A percentile compares a stretch with the other conserved stretches of the same genome.
These are phyloP conservation scores for Penicillium robsamsonii DNA, from an alignment of 495 filamentous ascomycete species.

Conservation along the genomic window DNA sequence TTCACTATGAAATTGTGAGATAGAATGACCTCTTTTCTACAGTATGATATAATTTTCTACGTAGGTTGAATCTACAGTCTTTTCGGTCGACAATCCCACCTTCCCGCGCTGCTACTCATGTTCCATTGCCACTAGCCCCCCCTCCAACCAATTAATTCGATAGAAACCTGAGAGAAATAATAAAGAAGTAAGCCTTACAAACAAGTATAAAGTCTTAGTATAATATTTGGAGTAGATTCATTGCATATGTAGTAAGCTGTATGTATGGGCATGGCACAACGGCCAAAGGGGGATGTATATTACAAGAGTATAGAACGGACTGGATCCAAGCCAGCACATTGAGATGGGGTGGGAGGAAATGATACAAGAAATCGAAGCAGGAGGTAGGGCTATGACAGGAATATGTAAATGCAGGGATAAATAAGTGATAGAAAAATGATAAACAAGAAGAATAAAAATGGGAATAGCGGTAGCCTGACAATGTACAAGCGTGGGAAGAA, in stretches of 20 bases:
- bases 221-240: background rate
- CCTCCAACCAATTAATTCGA: background rate
- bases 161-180: background rate
- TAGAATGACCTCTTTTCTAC: background rate
- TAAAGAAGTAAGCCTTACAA: background rate
- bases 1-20: background rate
- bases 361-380: constrained; percentile 15
- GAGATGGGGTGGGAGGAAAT: constrained; percentile 2
- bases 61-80: background rate
- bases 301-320: constrained; percentile 35
- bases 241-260: constrained; percentile 18
- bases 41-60: background rate
- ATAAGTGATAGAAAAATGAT: constrained; percentile 18
- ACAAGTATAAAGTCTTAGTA: background rate
- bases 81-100: background rate
- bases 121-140: background rate
- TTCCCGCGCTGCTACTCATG: background rate
- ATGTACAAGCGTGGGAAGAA: constrained; percentile 25
- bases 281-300: constrained; percentile 34
- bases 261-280: constrained; percentile 28
- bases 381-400: constrained; percentile 10
- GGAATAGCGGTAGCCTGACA: constrained; percentile 16
- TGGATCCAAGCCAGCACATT: constrained; percentile 27
- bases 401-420: constrained; percentile 27
- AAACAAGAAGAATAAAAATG: constrained; percentile 13